Base-by-base conservation (phyloP, 345 rosid genomes). In the Cardamine occulta region DNA sequence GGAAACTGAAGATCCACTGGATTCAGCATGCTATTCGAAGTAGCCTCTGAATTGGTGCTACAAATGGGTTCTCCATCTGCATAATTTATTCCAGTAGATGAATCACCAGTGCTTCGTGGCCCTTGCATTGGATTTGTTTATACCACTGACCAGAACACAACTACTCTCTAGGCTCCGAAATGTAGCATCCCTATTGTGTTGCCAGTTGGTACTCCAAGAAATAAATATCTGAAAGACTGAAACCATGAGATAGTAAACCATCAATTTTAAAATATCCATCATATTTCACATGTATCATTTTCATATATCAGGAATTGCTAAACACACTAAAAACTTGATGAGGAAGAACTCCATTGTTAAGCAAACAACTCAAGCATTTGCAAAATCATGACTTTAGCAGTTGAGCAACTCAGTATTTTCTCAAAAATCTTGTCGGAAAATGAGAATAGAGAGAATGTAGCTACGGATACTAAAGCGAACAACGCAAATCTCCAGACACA, bases 1-100 rank as follows among this genome's bases (percentile, higher is more conserved):
- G 75, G 75, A 18, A 63, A 79, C 65, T 77, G 77, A 68, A 61
- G 72, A 59, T 87, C 92, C 19, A 80, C 88, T 44, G 89, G 89
- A 82, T 82, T 82, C 63, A 80, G 77, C 72, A 85, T 67, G 64
- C 73, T 80, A 73, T 72, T 70, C 15, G 74, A 63, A 55, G 72
- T 55, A 17, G 64, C 32, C 37, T 77, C 80, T 54, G 66, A 14
- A 55, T 77, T 77, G 75, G 71, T 44, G 24, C 4, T 70, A 11
- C 71, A 70, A 17, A 76, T 70, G 56, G 75, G 72, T 44, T 77
- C 75, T 18, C 71, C 80, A 63, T 70, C 75, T 45, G 52, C 44
- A 4, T 70, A 70, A 34, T 70, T 70, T 14, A 45, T 37, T 55
- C 75, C 80, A 45, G 61, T 26, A 34, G 80, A 77, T 55, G 80